Evolutionary conservation across 768 basidiomycete genomes (phyloP).

Genomic region (Calvatia gigantea): DNA sequence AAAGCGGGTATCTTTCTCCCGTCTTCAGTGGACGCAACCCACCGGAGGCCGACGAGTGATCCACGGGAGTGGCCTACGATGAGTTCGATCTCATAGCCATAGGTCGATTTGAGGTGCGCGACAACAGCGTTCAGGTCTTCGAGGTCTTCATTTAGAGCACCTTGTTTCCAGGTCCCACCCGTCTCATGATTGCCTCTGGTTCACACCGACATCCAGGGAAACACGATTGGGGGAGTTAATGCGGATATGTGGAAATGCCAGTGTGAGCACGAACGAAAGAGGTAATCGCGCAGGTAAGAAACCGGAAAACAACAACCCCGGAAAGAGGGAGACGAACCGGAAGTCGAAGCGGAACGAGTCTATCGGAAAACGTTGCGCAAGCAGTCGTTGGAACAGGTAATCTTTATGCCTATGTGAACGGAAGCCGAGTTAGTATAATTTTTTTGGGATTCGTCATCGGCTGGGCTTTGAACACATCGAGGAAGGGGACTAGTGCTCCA

Average conservation of each 20-base stretch:
- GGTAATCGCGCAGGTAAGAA: background rate
- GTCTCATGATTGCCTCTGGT: conserved; percentile 76
- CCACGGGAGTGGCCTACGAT: conserved; percentile 81
- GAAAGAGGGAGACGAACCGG: conserved; percentile 46
- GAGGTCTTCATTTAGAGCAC: conserved; percentile 56
- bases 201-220: too few relatives aligned
- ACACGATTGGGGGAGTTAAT: too few relatives aligned
- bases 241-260: background rate
- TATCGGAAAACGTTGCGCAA: conserved; percentile 59
- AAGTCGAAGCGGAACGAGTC: conserved; percentile 90
- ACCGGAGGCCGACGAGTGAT: conserved; percentile 60
- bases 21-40: conserved; percentile 63
- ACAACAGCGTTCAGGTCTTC: conserved; percentile 67
- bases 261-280: background rate
- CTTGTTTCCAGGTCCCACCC: conserved; percentile 60
- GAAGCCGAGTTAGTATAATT: background rate
- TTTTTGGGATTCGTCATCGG: too few relatives aligned
- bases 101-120: conserved; percentile 49
- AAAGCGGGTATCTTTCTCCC: conserved; percentile 55
- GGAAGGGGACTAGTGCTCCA: too few relatives aligned
- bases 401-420: conserved; percentile 68
- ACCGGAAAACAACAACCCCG: too few relatives aligned
- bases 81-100: conserved; percentile 67
- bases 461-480: too few relatives aligned
- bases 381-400: conserved; percentile 75